Evolutionary conservation across 2,329 filamentous ascomycete genomes (phyloP).

Genomic region (Alternaria consortialis): DNA sequence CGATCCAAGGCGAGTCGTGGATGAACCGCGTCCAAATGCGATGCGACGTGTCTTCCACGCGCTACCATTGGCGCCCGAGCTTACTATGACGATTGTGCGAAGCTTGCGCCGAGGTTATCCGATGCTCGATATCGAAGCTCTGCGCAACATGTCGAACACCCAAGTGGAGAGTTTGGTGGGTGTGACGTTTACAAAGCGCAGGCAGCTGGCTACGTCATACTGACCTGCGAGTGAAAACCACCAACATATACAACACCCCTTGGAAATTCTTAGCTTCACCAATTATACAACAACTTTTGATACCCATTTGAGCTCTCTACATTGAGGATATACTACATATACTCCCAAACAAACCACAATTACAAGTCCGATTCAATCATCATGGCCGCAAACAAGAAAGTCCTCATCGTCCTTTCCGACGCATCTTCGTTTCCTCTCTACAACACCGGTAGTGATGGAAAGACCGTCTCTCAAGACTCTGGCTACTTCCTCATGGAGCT

Average conservation of each 20-base stretch:
- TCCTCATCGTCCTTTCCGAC: conserved; percentile 58
- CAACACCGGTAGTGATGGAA: conserved; percentile 36
- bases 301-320: neutral
- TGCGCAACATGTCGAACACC: neutral
- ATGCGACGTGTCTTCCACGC: neutral
- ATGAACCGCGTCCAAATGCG: neutral
- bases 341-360: neutral
- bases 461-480: conserved; percentile 37
- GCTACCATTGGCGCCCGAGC: neutral
- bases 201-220: conserved; percentile 19
- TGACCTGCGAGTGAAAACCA: conserved; percentile 11
- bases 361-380: neutral
- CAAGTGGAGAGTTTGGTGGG: neutral
- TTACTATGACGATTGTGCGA: neutral
- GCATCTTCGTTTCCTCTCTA: conserved; percentile 49
- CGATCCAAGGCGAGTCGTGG: neutral
- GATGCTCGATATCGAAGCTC: neutral
- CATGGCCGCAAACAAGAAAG: conserved; percentile 51
- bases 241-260: neutral
- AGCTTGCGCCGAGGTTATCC: neutral
- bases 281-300: neutral
- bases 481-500: conserved; percentile 48
- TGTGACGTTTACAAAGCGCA: conserved; percentile 11
- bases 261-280: neutral
- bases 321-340: neutral